Conservation (phyloP, 164 flowering plant species). For the Saururus chinensis region DNA sequence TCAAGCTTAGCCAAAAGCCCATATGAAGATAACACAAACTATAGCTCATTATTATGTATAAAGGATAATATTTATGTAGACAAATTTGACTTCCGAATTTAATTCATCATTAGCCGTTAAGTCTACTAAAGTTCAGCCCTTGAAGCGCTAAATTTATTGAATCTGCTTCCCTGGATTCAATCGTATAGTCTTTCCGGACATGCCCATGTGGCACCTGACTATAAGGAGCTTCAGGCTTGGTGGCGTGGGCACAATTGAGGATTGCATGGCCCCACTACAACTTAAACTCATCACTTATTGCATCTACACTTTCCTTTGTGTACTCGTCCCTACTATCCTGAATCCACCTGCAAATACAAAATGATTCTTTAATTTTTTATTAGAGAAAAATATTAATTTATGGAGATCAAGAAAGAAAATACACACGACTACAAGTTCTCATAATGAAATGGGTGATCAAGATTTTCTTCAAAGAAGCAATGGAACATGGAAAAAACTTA, state of each 20-base stretch:
- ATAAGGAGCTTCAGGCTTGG: too few species aligned
- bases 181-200: constrained; percentile 99
- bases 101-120: not conserved
- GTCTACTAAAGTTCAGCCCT: not conserved
- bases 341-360: constrained; percentile 61
- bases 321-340: constrained; percentile 93
- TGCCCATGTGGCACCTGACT: too few species aligned
- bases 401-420: too few species aligned
- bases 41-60: not conserved
- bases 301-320: constrained; percentile 57
- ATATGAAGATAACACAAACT: not conserved
- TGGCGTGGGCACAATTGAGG: constrained; percentile 88
- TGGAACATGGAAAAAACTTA: too few species aligned
- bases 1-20: not conserved
- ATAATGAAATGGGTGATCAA: too few species aligned
- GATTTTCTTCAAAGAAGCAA: too few species aligned
- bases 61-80: not conserved
- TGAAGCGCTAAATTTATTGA: constrained; percentile 58
- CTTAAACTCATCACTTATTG: constrained; percentile 86
- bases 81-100: not conserved
- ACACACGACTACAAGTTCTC: too few species aligned
- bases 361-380: too few species aligned
- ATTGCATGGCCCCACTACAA: constrained; percentile 94
- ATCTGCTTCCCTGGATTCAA: constrained; percentile 95
- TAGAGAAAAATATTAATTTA: too few species aligned